Evolutionary conservation across 768 basidiomycete species (phyloP), one percentile per base, ranked within the genome.

Genomic region (Lactarius quietus): DNA sequence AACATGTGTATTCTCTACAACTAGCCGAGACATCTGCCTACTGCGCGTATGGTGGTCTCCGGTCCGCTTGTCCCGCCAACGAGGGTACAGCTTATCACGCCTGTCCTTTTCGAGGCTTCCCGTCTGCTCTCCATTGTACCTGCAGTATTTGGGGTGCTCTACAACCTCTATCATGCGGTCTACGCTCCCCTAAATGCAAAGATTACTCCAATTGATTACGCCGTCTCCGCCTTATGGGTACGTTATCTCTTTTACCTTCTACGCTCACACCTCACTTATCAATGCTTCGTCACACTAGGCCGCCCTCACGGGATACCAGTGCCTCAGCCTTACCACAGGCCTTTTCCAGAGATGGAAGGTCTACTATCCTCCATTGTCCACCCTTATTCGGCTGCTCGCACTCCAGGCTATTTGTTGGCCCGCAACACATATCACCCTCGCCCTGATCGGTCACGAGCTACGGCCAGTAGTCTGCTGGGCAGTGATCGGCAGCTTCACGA

Each of bases 371-470:
- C 88, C 93, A 0, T 79, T 92, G 31, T 84, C 95, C 5, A 93
- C 95, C 1, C 84, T 98, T 67, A 90, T 97, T 71, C 89, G 96
- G 18, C 86, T 98, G 5, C 82, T 98, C 62, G 95, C 93, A 0
- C 80, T 98, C 0, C 96, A 98, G 73, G 92, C 92, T 20, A 95
- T 98, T 65, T 98, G 95, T 77, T 98, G 95, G 95, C 93, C 93
- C 2, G 88, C 92, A 4, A 97, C 95, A 6, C 90, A 93, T 69
- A 76, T 93, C 43, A 95, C 93, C 1, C 85, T 96, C 36, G 83
- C 80, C 60, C 77, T 94, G 57, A 81, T 98, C 53, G 86, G 88
- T 35, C 80, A 86, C 61, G 81, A 83, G 20, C 80, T 78, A 38
- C 84, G 94, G 10, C 93, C 94, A 0, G 86, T 92, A n/a, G 78